phyloP scores from a whole-genome alignment of 2,329 filamentous ascomycete species.

The Phialophora chinensis region DNA sequence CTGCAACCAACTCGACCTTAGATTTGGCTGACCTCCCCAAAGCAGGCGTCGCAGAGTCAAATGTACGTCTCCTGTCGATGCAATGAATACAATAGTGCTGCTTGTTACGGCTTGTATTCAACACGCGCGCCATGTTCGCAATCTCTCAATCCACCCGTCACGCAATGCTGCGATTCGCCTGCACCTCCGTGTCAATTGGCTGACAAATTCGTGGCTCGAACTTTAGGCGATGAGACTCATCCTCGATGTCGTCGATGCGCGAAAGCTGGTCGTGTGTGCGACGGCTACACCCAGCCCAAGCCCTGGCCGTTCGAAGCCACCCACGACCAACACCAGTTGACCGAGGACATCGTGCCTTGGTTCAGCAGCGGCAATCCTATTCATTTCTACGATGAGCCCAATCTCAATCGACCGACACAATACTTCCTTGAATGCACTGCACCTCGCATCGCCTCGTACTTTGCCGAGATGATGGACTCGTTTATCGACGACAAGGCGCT shows the following conservation, averaged over 20 bases:
- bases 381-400: slow-evolving; percentile 31
- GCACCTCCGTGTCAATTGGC: background rate
- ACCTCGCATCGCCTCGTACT: slow-evolving; percentile 28
- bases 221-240: slow-evolving; percentile 40
- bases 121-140: background rate
- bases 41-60: slow-evolving; percentile 32
- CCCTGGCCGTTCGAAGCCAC: slow-evolving; percentile 25
- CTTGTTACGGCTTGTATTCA: background rate
- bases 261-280: slow-evolving; percentile 43
- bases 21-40: slow-evolving; percentile 6
- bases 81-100: background rate
- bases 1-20: background rate
- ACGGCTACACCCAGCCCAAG: slow-evolving; percentile 40
- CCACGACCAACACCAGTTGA: background rate
- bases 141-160: background rate
- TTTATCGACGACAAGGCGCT: slow-evolving; percentile 29
- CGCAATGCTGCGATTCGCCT: background rate
- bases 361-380: slow-evolving; percentile 21
- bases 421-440: slow-evolving; percentile 32
- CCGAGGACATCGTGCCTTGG: slow-evolving; percentile 8
- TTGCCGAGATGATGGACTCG: slow-evolving; percentile 33
- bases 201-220: background rate
- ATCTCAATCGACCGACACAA: slow-evolving; percentile 26
- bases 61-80: slow-evolving; percentile 20
- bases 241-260: slow-evolving; percentile 41